These are phyloP conservation scores for Phaseolus coccineus DNA, from an alignment of 331 rosid species.

Conservation along the genomic window DNA sequence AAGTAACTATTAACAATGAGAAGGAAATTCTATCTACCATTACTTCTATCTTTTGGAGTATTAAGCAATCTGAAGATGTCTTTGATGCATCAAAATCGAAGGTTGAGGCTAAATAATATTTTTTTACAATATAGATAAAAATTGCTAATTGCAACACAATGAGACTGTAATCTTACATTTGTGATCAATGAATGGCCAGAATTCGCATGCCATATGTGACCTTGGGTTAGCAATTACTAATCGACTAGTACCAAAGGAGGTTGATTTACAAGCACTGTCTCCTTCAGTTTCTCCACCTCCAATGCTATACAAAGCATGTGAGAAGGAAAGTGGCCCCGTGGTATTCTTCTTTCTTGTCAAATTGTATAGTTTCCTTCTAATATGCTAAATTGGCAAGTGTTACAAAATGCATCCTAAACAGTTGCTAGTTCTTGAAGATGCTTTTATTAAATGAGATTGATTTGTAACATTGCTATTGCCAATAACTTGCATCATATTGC, in stretches of 20 bases:
- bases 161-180: constrained; percentile 45
- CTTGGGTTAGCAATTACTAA: constrained; percentile 87
- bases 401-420: neutral
- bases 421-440: constrained; percentile 38
- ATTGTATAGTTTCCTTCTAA: constrained; percentile 34
- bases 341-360: constrained; percentile 56
- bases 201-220: constrained; percentile 90
- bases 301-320: constrained; percentile 70
- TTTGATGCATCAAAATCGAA: constrained; percentile 76
- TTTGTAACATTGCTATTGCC: constrained; percentile 25
- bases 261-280: constrained; percentile 63
- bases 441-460: constrained; percentile 31
- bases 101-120: constrained; percentile 57
- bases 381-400: constrained; percentile 33
- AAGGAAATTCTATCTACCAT: constrained; percentile 68
- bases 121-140: constrained; percentile 1
- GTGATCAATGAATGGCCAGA: constrained; percentile 62
- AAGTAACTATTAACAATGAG: constrained; percentile 54
- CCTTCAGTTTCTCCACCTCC: constrained; percentile 68
- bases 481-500: constrained; percentile 13
- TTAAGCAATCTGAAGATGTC: constrained; percentile 78
- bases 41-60: constrained; percentile 71
- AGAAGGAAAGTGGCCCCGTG: constrained; percentile 66
- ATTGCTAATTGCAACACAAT: constrained; percentile 24
- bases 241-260: constrained; percentile 65